Evolutionary conservation across 2,329 filamentous ascomycete species (phyloP), one percentile per base, ranked within the genome.

Genomic region (Colletotrichum tofieldiae): DNA sequence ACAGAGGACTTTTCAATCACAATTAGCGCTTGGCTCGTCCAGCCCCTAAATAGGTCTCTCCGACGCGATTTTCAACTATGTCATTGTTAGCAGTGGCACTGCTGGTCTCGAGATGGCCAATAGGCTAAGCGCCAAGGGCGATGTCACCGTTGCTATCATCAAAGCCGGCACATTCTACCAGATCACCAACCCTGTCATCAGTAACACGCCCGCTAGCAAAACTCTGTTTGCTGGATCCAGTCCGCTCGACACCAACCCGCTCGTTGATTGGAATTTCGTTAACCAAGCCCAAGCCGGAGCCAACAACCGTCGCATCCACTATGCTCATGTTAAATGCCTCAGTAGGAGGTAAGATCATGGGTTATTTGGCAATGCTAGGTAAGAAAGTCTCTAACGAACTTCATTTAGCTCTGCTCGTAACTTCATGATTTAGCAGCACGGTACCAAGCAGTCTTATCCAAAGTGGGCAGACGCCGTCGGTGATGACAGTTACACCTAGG

Each of bases 1-100:
- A n/a, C n/a, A n/a, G n/a, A n/a, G n/a, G n/a, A n/a, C n/a, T n/a
- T n/a, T n/a, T n/a, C n/a, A n/a, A n/a, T n/a, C n/a, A n/a, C n/a
- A n/a, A n/a, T n/a, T n/a, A n/a, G n/a, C n/a, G n/a, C n/a, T n/a
- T n/a, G n/a, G n/a, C n/a, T n/a, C n/a, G n/a, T n/a, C n/a, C n/a
- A n/a, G n/a, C n/a, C n/a, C n/a, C n/a, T n/a, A n/a, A n/a, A n/a
- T n/a, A n/a, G n/a, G n/a, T n/a, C n/a, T n/a, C n/a, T n/a, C n/a
- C n/a, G 63, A 75, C 54, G 67, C 71, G 1, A 72, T 71, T 2
- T 75, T 67, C 20, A 73, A 75, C 58, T 75, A 74, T 47, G 66
- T 75, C 16, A 68, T 84, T 6, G 76, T 83, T n/a, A 82, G 83
- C n/a, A 83, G 83, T 29, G 83, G 83, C 20, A 84, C 79, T 0